Evolutionary conservation across 805 yeast species (phyloP), one percentile per base, ranked within the genome.

Genomic region (Ogataea angusta): DNA sequence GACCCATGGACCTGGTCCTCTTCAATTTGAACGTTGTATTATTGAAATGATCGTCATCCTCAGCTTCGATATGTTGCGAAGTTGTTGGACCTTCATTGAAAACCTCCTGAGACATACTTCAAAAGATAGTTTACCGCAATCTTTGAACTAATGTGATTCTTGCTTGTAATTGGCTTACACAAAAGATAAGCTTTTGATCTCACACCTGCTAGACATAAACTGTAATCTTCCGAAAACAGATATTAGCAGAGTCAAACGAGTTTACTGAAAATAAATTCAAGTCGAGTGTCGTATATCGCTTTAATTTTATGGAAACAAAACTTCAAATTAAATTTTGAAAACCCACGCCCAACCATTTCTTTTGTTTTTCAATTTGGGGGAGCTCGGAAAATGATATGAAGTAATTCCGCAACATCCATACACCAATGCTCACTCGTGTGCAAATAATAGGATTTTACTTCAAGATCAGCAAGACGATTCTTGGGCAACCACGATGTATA

Each of bases 1-100:
- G 61, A 1, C 96, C 95, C 72, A 87, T 69, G 6, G 93, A 83
- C 54, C 93, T 73, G 24, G 95, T 87, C 57, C 95, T 67, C 54
- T 86, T 87, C 54, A 87, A 66, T 53, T 79, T 80, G 60, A 83
- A 87, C 3, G 91, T 75, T 5, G 86, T 75, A 42, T 73, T 76
- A 39, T 78, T 72, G 55, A 87, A 86, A 53, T 83, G 84, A 36
- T 75, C 78, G 44, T 80, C 86, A 59, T 80, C 80, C 33, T 75
- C 70, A 4, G 91, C 89, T 46, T 82, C 85, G 15, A 85, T 76
- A 42, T 76, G 81, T 56, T 77, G 82, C 24, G 82, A 76, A 22
- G 80, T 74, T 40, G 81, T 75, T 34, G 82, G 80, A 24, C 82
- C 82, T 38, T 80, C 81, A 37, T 72, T 61, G 52, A 75, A 76